Base-by-base conservation (phyloP, 352 stramenopile genomes). In the Nothophytophthora sp. region DNA sequence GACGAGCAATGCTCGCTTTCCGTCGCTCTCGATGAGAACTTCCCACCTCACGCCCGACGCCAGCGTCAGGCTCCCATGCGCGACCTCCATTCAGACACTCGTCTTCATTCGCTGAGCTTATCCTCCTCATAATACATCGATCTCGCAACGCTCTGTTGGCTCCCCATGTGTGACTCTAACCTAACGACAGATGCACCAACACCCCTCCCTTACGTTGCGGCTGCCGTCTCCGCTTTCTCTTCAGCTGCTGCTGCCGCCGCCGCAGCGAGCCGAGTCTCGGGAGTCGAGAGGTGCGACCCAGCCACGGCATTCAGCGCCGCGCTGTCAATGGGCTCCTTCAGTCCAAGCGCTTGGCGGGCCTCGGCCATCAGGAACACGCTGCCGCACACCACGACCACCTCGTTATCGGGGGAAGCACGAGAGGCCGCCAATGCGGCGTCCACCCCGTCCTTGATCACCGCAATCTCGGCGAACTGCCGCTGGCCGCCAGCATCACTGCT, bases 281-380 rank as follows among this genome's bases (percentile, higher is more conserved):
- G 63, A 4, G 74, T 88, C 13, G 76, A 87, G 32, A 90, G 42
- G 43, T 85, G 71, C 4, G 59, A 69, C 7, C 76, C 74, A 1
- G 72, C 72, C 0, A 89, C 76, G 6, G 76, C 61, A 19, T 70
- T 87, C 9, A 91, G 54, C 13, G 76, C 51, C 8, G 70, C 50
- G 34, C 81, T 90, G 76, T 99, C 96, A 34, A 92, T 76, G 0
- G 96, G 94, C 55, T 99, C 96, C 51, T 97, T 82, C 61, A 99
- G 90, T 3, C 95, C 96, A 16, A 99, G 80, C 18, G 92, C 92
- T 56, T 97, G 76, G 32, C 96, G 81, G 2, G 95, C 96, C 73
- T 99, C 96, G 27, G 92, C 81, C 96, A 99, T 99, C 12, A 99
- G 81, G 54, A 99, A 99, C n/a, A 99, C 92, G 37, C 89, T 98